phyloP scores from a whole-genome alignment of 768 basidiomycete species.

The Tubosaeta brunneosetosa region DNA sequence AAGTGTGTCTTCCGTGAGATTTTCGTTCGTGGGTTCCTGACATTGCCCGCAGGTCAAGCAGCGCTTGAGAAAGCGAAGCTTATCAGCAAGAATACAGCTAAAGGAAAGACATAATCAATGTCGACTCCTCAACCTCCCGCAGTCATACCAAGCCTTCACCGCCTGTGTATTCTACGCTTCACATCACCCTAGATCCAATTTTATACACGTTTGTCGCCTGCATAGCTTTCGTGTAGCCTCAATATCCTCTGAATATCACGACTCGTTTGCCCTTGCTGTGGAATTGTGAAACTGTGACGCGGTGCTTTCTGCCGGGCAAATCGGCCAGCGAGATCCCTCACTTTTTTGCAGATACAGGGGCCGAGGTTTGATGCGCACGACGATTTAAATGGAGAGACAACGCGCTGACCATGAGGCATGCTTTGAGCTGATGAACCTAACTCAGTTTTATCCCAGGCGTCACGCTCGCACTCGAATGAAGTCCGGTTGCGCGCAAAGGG shows the following conservation, averaged over 20 bases:
- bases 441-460: slow-evolving; percentile 3
- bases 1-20: slow-evolving; percentile 41
- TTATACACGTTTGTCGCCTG: slow-evolving; percentile 11
- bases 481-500: neutral
- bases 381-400: slow-evolving; percentile 15
- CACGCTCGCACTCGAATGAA: neutral
- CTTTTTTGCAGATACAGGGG: slow-evolving; percentile 5
- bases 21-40: neutral
- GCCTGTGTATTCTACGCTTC: slow-evolving; percentile 7
- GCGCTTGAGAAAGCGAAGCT: slow-evolving; percentile 93
- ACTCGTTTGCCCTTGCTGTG: slow-evolving; percentile 2
- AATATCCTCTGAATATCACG: slow-evolving; percentile 15
- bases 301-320: slow-evolving; percentile 6
- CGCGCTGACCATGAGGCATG: slow-evolving; percentile 23
- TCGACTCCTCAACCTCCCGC: neutral
- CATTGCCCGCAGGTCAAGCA: slow-evolving; percentile 52
- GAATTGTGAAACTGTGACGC: slow-evolving; percentile 10
- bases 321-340: slow-evolving; percentile 18
- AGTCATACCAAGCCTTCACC: slow-evolving; percentile 2
- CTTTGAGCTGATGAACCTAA: slow-evolving; percentile 15
- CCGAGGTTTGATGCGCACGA: slow-evolving; percentile 22
- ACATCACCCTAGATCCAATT: slow-evolving; percentile 11
- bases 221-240: slow-evolving; percentile 15
- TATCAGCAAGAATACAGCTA: slow-evolving; percentile 77
- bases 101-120: slow-evolving; percentile 54